Evolutionary conservation across 2,329 filamentous ascomycete genomes (phyloP).

Genomic region (Mariannaea elegans): DNA sequence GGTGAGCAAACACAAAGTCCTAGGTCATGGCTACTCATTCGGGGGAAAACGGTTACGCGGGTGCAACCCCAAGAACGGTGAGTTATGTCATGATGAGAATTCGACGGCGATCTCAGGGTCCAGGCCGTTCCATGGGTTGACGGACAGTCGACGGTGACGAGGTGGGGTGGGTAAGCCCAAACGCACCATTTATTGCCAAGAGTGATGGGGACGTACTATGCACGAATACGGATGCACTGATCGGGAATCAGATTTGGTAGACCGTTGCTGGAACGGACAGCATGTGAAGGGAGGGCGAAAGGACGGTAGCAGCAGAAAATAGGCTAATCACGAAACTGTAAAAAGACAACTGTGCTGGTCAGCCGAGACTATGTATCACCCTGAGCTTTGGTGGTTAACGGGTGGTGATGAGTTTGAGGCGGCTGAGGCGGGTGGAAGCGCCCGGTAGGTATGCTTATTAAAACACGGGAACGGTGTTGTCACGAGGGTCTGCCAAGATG

Average conservation of each 20-base stretch:
- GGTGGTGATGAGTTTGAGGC: no score
- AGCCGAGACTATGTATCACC: not conserved
- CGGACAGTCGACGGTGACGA: conserved; percentile 29
- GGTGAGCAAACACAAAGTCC: not conserved
- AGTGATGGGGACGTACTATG: no score
- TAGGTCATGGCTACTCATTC: not conserved
- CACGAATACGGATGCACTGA: not conserved
- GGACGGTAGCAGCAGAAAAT: no score
- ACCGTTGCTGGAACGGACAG: conserved; percentile 29
- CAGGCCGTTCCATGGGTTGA: conserved; percentile 38
- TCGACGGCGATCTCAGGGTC: conserved; percentile 38
- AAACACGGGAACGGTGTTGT: no score
- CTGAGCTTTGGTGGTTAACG: no score
- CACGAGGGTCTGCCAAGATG: no score
- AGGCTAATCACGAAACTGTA: conserved; percentile 20
- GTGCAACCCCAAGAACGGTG: conserved; percentile 33
- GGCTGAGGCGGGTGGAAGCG: no score
- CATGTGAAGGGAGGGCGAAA: no score
- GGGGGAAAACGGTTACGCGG: conserved; percentile 26
- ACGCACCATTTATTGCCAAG: not conserved
- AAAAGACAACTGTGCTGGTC: not conserved
- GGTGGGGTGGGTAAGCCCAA: conserved; percentile 22
- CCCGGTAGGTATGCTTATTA: no score
- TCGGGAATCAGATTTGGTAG: conserved; percentile 12
- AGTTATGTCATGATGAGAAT: conserved; percentile 34